Base-by-base conservation (phyloP, 805 yeast species). In the Hermanozyma aechmeae region DNA sequence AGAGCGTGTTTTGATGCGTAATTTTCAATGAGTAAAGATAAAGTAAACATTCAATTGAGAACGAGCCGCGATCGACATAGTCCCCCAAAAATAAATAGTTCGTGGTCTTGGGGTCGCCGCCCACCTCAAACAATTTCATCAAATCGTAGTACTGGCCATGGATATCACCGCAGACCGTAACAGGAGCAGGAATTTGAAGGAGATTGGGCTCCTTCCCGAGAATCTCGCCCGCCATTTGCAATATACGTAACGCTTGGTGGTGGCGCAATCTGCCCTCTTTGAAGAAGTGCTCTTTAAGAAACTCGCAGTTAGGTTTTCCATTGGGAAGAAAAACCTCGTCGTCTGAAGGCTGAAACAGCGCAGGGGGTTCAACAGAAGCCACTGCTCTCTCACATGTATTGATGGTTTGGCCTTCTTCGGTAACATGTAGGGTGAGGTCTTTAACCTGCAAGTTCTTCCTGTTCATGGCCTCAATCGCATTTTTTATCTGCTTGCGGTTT, bases 141-240 rank as follows among this genome's bases (percentile, higher is more conserved):
- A 89, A 65, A 53, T 89, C 98, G 52, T 71, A 87, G 52, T 73
- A 85, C 53, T 89, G 97, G 12, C 98, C 98, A 55, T 89, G 97
- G n/a, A 87, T 71, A 56, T 89, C 97, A 32, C 98, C 98, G 59
- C 96, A 86, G 3, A 89, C 86, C 0, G 95, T 87, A 3, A 89
- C 83, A 1, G 97, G 98, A 0, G 96, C 93, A 3, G 86, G 87
- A 2, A 92, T 80, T 13, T 68, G 67, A 29, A 89, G 59, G 42
- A 89, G 50, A 44, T 82, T 89, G 5, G 95, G 93, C 47, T 89
- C 97, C 22, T 56, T 50, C 10, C 67, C 50, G 32, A 92, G 64
- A 6, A 77, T 51, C 14, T 61, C 62, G 0, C 86, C 76, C 6
- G 93, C 93, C 53, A 61, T 64, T 13, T 59, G 49, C 24, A 89